Evolutionary conservation across 75 land plant species (phyloP), one percentile per base, ranked within the genome.

Genomic region (Picea sitchensis): DNA sequence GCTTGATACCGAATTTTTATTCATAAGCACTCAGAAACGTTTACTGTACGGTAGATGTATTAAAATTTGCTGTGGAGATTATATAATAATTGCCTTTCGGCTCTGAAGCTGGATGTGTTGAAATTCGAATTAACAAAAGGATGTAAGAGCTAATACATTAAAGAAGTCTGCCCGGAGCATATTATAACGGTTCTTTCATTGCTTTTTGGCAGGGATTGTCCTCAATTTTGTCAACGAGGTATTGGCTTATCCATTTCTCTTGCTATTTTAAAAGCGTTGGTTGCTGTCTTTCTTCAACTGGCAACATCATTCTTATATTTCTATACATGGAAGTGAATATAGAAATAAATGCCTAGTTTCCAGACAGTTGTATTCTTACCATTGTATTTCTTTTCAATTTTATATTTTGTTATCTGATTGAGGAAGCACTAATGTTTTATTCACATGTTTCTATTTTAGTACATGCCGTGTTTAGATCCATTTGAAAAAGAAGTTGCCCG

Each of bases 191-290:
- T 75, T 26, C 36, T 30, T 75, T 26, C 36, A 26, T 54, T 54
- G 30, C 20, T 75, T 75, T 73, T 82, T 81, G 78, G 41, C 92
- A 93, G 98, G 88, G 9, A 89, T 91, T 36, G 90, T 95, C 58
- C 90, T 95, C 79, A 87, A 82, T 79, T 95, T 77, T 84, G 88
- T 95, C 44, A 93, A 87, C 62, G 96, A 95, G 96, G 98, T 95
- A 75, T 59, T 80, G 59, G 38, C 58, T 83, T 23, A 7, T 59
- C 11, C n/a, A 6, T 6, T 51, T 51, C 73, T 15, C 60, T 26
- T 13, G 4, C 58, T 4, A 26, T 61, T 54, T 60, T 58, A 51
- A 30, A 62, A 62, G 7, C 20, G n/a, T 62, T 62, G 64, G 64
- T 62, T 62, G 21, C 64, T 62, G 23, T 62, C 20, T 62, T 62